These are phyloP conservation scores for Globisporangium cystogenes DNA, from an alignment of 352 stramenopile species.

Conservation along the genomic window DNA sequence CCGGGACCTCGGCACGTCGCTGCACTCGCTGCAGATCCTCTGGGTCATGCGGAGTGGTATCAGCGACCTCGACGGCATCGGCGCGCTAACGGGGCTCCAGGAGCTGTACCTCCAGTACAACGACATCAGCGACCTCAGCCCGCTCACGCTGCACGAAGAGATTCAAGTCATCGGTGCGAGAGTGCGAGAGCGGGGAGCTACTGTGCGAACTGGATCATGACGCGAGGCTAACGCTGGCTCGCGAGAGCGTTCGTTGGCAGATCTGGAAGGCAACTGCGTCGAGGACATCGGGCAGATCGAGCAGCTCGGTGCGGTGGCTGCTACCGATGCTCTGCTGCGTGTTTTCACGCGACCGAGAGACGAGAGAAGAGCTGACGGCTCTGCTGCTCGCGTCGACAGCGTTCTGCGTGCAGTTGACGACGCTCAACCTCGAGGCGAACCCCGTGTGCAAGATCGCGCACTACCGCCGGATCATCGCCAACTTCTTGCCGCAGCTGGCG, in stretches of 20 bases:
- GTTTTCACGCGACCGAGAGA: not conserved
- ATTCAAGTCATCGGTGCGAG: conserved; percentile 62
- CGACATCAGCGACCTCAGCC: conserved; percentile 70
- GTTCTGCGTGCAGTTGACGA: conserved; percentile 59
- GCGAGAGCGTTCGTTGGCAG: conserved; percentile 14
- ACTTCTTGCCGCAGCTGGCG: conserved; percentile 67
- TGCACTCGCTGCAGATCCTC: conserved; percentile 61
- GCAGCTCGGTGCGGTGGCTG: conserved; percentile 46
- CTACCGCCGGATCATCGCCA: conserved; percentile 65
- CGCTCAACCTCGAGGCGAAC: conserved; percentile 61
- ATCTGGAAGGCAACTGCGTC: conserved; percentile 70
- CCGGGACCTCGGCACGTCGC: conserved; percentile 75
- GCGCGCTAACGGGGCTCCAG: conserved; percentile 65
- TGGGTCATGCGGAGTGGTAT: conserved; percentile 63
- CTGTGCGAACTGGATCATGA: not conserved
- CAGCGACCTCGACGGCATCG: conserved; percentile 80
- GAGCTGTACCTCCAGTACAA: conserved; percentile 81
- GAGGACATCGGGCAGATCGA: conserved; percentile 71
- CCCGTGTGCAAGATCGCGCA: conserved; percentile 44
- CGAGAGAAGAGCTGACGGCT: not conserved
- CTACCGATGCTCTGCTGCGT: not conserved
- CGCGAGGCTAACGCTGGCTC: not conserved
- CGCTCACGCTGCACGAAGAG: conserved; percentile 81
- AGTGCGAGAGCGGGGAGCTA: too few species aligned
- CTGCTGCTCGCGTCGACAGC: conserved; percentile 14